phyloP scores from a whole-genome alignment of 805 yeast genomes.

The Metschnikowia noctiluminum region DNA sequence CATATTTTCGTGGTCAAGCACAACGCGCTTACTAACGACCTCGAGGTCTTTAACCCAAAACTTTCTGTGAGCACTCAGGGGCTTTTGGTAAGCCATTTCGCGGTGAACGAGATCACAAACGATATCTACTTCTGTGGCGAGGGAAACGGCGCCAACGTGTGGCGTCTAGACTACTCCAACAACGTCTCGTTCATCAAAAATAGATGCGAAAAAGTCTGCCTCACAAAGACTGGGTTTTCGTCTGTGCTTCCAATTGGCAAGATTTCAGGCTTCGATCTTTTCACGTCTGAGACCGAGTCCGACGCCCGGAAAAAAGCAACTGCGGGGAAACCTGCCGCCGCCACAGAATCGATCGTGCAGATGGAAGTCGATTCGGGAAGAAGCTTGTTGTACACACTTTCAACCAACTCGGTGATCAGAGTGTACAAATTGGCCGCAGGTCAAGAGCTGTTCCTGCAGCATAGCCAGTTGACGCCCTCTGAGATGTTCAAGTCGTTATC shows the following conservation, averaged over 20 bases:
- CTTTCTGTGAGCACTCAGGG: slow-evolving; percentile 80
- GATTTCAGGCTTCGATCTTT: slow-evolving; percentile 32
- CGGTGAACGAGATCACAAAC: slow-evolving; percentile 58
- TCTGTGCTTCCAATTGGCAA: slow-evolving; percentile 36
- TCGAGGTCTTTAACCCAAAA: slow-evolving; percentile 78
- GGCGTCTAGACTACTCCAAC: slow-evolving; percentile 83
- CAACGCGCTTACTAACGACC: slow-evolving; percentile 37
- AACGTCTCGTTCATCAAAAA: slow-evolving; percentile 84
- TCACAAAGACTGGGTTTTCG: slow-evolving; percentile 59
- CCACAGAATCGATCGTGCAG: slow-evolving; percentile 60
- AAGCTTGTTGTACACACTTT: slow-evolving; percentile 72
- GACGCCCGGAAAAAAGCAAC: not conserved
- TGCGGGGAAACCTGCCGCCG: slow-evolving; percentile 11
- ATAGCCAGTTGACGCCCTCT: slow-evolving; percentile 39
- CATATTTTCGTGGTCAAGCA: slow-evolving; percentile 72
- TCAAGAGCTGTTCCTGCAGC: slow-evolving; percentile 36
- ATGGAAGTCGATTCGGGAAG: slow-evolving; percentile 75
- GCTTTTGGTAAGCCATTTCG: slow-evolving; percentile 61
- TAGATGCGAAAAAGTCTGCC: slow-evolving; percentile 77
- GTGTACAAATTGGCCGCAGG: slow-evolving; percentile 61
- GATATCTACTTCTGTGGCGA: slow-evolving; percentile 84
- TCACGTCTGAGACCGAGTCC: slow-evolving; percentile 21
- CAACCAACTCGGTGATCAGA: slow-evolving; percentile 77
- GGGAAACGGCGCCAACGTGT: slow-evolving; percentile 71
- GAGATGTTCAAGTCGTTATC: slow-evolving; percentile 48